Conservation (phyloP, 768 basidiomycete species). For the Termitomyces heimii region DNA sequence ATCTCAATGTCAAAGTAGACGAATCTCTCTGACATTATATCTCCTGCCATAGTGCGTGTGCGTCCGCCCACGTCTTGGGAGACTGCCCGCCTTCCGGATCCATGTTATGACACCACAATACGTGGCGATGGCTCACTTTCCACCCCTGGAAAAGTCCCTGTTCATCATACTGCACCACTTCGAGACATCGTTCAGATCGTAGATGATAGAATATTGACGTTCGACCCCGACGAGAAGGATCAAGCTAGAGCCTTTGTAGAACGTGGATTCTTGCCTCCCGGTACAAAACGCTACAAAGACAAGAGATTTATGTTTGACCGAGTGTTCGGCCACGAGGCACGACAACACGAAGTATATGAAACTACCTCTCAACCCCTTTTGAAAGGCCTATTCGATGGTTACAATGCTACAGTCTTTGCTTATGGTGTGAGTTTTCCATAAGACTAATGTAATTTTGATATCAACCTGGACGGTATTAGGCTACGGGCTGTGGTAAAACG, state of each 20-base stretch:
- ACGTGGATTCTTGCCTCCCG: constrained; percentile 78
- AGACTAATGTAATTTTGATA: constrained; percentile 11
- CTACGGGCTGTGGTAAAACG: constrained; percentile 99
- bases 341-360: constrained; percentile 85
- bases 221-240: constrained; percentile 93
- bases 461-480: constrained; percentile 41
- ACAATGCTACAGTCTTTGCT: constrained; percentile 96
- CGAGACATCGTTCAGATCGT: constrained; percentile 83
- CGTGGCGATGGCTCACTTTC: constrained; percentile 86
- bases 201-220: constrained; percentile 92
- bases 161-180: constrained; percentile 47
- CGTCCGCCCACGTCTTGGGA: constrained; percentile 85
- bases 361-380: constrained; percentile 83
- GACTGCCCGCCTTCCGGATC: constrained; percentile 76
- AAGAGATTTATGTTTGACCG: constrained; percentile 95
- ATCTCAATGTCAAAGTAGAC: constrained; percentile 4
- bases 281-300: constrained; percentile 94
- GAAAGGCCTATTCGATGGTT: constrained; percentile 84
- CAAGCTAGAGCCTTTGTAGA: constrained; percentile 74
- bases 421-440: constrained; percentile 66
- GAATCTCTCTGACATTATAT: constrained; percentile 5
- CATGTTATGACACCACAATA: constrained; percentile 61
- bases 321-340: constrained; percentile 78
- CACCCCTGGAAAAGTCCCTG: constrained; percentile 45
- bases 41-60: constrained; percentile 68